Base-by-base conservation (phyloP, 169 alveolate species). In the Plasmodium coatneyi region DNA sequence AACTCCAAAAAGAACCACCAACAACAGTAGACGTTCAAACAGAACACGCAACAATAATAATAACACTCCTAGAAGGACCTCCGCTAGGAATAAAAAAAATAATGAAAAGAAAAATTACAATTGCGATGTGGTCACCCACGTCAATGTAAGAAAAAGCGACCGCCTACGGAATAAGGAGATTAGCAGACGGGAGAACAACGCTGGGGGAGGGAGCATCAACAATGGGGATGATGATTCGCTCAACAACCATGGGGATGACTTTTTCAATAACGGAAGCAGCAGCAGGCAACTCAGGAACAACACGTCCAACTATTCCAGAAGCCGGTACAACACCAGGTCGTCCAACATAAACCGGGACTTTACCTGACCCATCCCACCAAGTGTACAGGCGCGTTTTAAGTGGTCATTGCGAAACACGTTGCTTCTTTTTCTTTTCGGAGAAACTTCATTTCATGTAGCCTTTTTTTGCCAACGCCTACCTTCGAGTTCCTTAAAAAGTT, bases 141-240 rank as follows among this genome's bases (percentile, higher is more conserved):
- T 41, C 25, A 74, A 86, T 86, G 78, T 86, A 9, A 74, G 93
- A 22, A 86, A 86, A 74, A 86, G 93, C 80, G 86, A 86, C 14
- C 79, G 93, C n/a, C 30, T 86, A 12, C 34, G 60, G 3, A 86
- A 86, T 32, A 86, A 86, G 19, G 93, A 86, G 34, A 74, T 74
- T 9, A 86, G 3, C 39, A 74, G 43, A 34, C 39, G 36, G 5
- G 80, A 74, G 22, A 52, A 52, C 28, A 83, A 25, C 36, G 14
- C 19, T 7, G 56, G 66, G 16, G 76, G n/a, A 66, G 36, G 9
- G 10, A 7, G 30, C 32, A 60, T 60, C 25, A 60, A 60, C 7
- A n/a, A 60, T n/a, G 74, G 74, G 5, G 74, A 60, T 60, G 32
- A 25, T 60, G 39, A 9, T 5, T 5, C 22, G 16, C 30, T 66